A percentile compares a stretch with the other conserved stretches of the same genome.
Evolutionary conservation across 257 asterid species (phyloP).

Genomic region (Nicotiana otophora): DNA sequence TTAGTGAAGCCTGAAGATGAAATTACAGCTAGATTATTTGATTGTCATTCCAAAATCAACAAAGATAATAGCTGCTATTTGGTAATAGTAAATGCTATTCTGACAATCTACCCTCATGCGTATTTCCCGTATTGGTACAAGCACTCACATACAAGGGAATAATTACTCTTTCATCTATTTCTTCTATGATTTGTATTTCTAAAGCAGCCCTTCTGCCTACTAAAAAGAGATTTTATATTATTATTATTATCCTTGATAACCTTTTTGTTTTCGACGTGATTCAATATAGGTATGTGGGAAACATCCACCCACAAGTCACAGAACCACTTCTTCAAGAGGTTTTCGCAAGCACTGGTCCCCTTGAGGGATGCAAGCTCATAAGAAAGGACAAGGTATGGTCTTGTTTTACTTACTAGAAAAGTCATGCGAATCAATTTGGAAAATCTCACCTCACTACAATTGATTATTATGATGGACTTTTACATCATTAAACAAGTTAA

Average conservation of each 20-base stretch:
- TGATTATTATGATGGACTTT: neutral
- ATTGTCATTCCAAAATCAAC: neutral
- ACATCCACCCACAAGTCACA: constrained; percentile 77
- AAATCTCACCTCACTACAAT: neutral
- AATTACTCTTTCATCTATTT: neutral
- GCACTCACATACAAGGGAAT: neutral
- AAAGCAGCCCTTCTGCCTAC: neutral
- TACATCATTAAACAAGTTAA: neutral
- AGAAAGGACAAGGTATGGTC: constrained; percentile 66
- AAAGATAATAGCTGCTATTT: neutral
- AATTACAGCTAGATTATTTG: neutral
- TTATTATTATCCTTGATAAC: neutral
- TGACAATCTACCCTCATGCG: neutral
- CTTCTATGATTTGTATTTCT: neutral
- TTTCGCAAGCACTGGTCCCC: constrained; percentile 63
- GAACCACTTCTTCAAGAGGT: constrained; percentile 89
- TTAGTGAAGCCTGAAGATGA: neutral
- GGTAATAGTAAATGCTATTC: neutral
- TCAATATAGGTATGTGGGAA: constrained; percentile 72
- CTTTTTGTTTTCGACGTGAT: neutral
- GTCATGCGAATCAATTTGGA: neutral
- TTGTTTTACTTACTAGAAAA: neutral
- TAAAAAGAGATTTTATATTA: neutral
- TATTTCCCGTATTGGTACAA: neutral
- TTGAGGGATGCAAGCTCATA: constrained; percentile 89